Base-by-base conservation (phyloP, 495 filamentous ascomycete species). In the Pseudotulostoma volvatum region DNA sequence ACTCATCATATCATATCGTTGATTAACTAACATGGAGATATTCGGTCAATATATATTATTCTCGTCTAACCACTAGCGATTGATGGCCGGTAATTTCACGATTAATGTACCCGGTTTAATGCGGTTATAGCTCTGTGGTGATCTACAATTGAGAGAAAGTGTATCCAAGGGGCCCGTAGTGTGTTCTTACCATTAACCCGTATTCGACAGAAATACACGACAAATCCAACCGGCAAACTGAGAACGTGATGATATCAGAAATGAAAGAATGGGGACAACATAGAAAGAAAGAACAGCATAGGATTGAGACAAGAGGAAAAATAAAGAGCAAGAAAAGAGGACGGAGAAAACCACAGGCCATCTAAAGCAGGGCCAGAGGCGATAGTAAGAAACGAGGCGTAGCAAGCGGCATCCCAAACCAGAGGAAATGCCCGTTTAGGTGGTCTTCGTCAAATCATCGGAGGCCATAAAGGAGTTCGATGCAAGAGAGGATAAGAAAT, bases 191-290 rank as follows among this genome's bases (percentile, higher is more conserved):
- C 55, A 61, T 63, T 63, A 61, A 48, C 58, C 44, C 57, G 53
- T 45, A 41, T 55, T 59, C 50, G 50, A 59, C 45, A 46, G 51
- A 48, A 57, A 52, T 21, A 44, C 45, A 46, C 39, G 42, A 49
- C 44, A 51, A 60, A 61, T 59, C 57, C 60, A 64, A 61, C 59
- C 48, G 58, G 58, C 53, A 59, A 53, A 48, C 45, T 15, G 17
- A 31, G 18, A 16, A 14, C 23, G 36, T 34, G 18, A 38, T 34
- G 20, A 44, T 28, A 34, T 37, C 30, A 19, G 44, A 40, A 39
- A 9, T 18, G 31, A 36, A 37, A 38, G 31, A n/a, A 16, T 31
- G 39, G 39, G 18, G 23, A 36, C 37, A 36, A 13, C 8, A 31
- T 19, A 46, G 20, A 37, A 38, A 50, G 44, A 44, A 44, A 49